phyloP scores from a whole-genome alignment of 1,284 basidiomycete genomes.

The Cystobasidiaceae sp. region DNA sequence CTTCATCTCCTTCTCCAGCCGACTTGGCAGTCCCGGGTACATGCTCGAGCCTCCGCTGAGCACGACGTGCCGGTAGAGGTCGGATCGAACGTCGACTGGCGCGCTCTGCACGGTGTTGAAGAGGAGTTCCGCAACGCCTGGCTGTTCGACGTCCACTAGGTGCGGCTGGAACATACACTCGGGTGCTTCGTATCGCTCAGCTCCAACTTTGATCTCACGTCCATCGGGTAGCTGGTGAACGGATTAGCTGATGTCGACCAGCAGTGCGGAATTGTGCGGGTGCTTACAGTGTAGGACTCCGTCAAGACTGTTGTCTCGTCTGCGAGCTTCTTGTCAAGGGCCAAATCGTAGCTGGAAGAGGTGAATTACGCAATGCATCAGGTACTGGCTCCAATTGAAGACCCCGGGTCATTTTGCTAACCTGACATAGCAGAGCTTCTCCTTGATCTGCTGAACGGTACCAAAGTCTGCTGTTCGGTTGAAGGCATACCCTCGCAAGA shows the following conservation, averaged over 20 bases:
- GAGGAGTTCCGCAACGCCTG: slow-evolving; percentile 76
- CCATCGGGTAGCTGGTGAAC: slow-evolving; percentile 79
- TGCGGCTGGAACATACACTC: slow-evolving; percentile 99
- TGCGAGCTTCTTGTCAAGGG: slow-evolving; percentile 84
- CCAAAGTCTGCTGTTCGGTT: slow-evolving; percentile 99
- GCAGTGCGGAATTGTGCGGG: slow-evolving; percentile 55
- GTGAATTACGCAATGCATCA: neutral
- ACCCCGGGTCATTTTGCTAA: slow-evolving; percentile 45
- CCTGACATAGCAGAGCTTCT: slow-evolving; percentile 96
- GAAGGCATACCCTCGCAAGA: slow-evolving; percentile 98
- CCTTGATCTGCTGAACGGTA: slow-evolving; percentile 97
- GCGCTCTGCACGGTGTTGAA: slow-evolving; percentile 80
- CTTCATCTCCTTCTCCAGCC: slow-evolving; percentile 99
- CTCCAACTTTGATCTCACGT: slow-evolving; percentile 92
- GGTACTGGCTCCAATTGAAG: neutral
- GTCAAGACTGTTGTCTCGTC: slow-evolving; percentile 97
- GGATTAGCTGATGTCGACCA: no score
- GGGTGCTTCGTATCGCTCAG: slow-evolving; percentile 99
- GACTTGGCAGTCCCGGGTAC: slow-evolving; percentile 95
- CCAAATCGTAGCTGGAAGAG: slow-evolving; percentile 77
- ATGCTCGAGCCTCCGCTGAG: slow-evolving; percentile 95
- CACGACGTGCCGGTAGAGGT: slow-evolving; percentile 97
- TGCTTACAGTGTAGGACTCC: slow-evolving; percentile 86
- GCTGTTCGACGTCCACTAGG: slow-evolving; percentile 93
- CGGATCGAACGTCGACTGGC: slow-evolving; percentile 80